Conservation (phyloP, 1,284 basidiomycete species). For the Trametes sp. region DNA sequence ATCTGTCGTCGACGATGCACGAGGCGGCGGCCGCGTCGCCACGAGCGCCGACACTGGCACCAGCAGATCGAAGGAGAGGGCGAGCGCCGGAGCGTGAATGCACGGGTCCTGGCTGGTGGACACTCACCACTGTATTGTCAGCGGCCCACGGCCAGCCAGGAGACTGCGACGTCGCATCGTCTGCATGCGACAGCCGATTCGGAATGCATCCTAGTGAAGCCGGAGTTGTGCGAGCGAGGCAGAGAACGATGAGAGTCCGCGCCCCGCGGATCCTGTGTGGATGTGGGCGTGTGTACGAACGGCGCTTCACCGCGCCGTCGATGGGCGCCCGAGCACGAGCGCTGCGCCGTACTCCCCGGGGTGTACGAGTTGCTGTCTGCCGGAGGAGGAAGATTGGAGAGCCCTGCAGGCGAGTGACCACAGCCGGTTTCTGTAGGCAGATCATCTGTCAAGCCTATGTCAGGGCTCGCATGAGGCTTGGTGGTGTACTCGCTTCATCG, state of each 20-base stretch:
- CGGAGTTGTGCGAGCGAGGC: background rate
- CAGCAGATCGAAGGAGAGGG: background rate
- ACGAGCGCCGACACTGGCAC: background rate
- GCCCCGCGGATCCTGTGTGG: background rate
- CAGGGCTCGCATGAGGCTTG: background rate
- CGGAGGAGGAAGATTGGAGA: background rate
- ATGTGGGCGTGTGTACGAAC: background rate
- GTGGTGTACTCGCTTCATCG: background rate
- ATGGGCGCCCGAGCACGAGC: background rate
- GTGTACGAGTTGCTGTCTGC: background rate
- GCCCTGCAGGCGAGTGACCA: background rate
- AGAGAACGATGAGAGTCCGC: constrained; percentile 2
- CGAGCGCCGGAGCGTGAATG: background rate
- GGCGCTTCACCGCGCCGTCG: background rate
- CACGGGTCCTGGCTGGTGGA: background rate
- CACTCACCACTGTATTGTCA: background rate
- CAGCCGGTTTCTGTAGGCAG: background rate
- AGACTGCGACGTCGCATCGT: background rate
- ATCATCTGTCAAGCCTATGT: constrained; percentile 1
- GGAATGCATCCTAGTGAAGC: background rate
- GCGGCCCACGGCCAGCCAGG: no score
- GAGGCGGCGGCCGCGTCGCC: constrained; percentile 1
- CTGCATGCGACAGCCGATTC: constrained; percentile 4
- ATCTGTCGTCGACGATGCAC: constrained; percentile 13
- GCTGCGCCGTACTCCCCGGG: background rate